Percentiles rank a stretch among this genome's conserved stretches.
Evolutionary conservation across 345 rosid species (phyloP).

Genomic region (Murraya paniculata): DNA sequence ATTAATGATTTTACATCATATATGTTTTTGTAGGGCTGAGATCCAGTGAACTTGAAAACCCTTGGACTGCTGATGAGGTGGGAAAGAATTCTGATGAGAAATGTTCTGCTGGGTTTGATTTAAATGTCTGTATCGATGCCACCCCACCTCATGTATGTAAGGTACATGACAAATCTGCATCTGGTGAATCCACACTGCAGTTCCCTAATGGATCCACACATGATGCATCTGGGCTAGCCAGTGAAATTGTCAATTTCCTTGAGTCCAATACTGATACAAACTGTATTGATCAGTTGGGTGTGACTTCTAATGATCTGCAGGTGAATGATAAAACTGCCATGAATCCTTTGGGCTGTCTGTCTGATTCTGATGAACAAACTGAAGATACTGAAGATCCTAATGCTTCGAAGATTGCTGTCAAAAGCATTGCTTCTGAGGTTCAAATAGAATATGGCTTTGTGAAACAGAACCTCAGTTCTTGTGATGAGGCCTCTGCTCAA

Average conservation of each 20-base stretch:
- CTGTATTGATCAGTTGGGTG: neutral
- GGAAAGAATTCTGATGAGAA: conserved; percentile 19
- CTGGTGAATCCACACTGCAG: conserved; percentile 26
- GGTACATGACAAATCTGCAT: conserved; percentile 24
- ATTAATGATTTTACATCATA: neutral
- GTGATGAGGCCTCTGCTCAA: conserved; percentile 2
- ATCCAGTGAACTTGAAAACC: conserved; percentile 23
- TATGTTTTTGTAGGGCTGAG: conserved; percentile 27
- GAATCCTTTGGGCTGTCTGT: conserved; percentile 1
- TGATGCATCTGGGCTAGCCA: conserved; percentile 23
- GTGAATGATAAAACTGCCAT: neutral
- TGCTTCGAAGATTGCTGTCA: neutral
- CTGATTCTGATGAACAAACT: neutral
- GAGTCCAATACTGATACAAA: neutral
- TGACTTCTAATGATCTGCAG: conserved; percentile 6
- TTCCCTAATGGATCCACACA: conserved; percentile 23
- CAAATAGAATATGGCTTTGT: conserved; percentile 2
- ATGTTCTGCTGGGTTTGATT: conserved; percentile 23
- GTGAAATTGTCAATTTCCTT: neutral
- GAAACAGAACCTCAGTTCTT: neutral
- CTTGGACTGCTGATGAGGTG: conserved; percentile 11
- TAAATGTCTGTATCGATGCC: conserved; percentile 22
- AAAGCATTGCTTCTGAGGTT: conserved; percentile 3
- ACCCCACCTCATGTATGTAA: conserved; percentile 14
- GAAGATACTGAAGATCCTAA: neutral